These are phyloP conservation scores for Tulasnella sp. DNA, from an alignment of 768 basidiomycete species.

Conservation along the genomic window DNA sequence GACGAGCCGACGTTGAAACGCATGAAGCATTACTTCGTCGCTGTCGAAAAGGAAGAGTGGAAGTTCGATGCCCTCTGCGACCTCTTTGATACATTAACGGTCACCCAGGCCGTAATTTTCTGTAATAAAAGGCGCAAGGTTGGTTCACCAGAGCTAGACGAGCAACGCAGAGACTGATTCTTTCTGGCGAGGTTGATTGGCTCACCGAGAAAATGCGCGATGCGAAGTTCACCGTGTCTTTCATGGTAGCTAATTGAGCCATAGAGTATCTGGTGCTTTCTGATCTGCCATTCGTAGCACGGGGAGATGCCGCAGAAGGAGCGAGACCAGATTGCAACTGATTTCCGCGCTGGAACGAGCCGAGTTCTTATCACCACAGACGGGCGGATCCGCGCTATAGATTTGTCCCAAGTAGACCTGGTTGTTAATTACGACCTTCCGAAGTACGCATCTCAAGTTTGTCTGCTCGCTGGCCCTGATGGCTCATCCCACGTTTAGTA, in stretches of 20 bases:
- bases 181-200: slow-evolving; percentile 75
- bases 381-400: slow-evolving; percentile 47
- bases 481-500: too few species aligned
- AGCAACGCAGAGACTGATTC: neutral
- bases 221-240: too few species aligned
- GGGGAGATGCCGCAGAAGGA: too few species aligned
- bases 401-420: slow-evolving; percentile 44
- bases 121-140: slow-evolving; percentile 94
- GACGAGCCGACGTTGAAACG: slow-evolving; percentile 48
- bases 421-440: slow-evolving; percentile 46
- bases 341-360: slow-evolving; percentile 40
- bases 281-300: too few species aligned
- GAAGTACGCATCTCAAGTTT: slow-evolving; percentile 8
- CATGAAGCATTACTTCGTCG: slow-evolving; percentile 44
- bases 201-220: slow-evolving; percentile 97
- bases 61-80: slow-evolving; percentile 63
- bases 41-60: slow-evolving; percentile 46
- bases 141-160: neutral
- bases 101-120: slow-evolving; percentile 98
- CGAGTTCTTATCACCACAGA: slow-evolving; percentile 43
- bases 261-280: too few species aligned
- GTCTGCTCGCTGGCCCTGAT: neutral
- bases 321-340: slow-evolving; percentile 40
- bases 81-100: slow-evolving; percentile 96
- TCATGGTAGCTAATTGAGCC: too few species aligned